Evolutionary conservation across 176 grass and related monocot species (phyloP), one percentile per base, ranked within the genome.

Genomic region (Oryza brachyantha): DNA sequence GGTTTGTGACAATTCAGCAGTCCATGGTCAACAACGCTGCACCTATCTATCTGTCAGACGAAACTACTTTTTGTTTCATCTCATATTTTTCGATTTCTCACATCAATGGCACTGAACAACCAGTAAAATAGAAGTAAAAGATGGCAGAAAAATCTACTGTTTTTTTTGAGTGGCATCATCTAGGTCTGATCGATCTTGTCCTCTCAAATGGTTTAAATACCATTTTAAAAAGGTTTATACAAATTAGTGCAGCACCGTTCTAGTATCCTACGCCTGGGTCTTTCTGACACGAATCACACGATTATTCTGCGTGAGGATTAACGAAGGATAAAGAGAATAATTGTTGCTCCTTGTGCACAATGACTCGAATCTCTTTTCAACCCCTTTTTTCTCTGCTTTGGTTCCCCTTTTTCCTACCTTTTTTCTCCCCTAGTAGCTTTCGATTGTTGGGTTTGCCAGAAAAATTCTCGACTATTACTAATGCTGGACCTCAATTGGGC

Each of bases 1-100:
- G 12, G 38, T 3, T 3, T 24, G 4, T 61, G 68, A 88, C 68
- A 73, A 78, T 72, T 41, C n/a, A 85, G 25, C 22, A 57, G 66
- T 84, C 66, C 55, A 31, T 22, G 66, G 65, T 70, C 66, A 63
- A 24, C 24, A 50, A 1, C 70, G 14, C 11, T 17, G 21, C 50
- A 54, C 73, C 27, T 59, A 26, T 70, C 27, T 21, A 27, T 11
- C 46, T 48, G 5, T 48, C 5, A 52, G 39, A 70, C 48, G 13
- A 29, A 77, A 68, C 64, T 31, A 38, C n/a, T 2, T 29, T 77
- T 61, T 48, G 73, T 31, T 68, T 77, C 74, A 29, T 61, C 22
- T 29, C 12, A 10, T 13, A 54, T 55, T 40, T 7, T 55, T 50
- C 10, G 72, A n/a, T 68, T 43, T 45, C 48, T 35, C 26, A 19